These are phyloP conservation scores for Vitis hybrid DNA, from an alignment of 177 flowering plant species.

Conservation along the genomic window DNA sequence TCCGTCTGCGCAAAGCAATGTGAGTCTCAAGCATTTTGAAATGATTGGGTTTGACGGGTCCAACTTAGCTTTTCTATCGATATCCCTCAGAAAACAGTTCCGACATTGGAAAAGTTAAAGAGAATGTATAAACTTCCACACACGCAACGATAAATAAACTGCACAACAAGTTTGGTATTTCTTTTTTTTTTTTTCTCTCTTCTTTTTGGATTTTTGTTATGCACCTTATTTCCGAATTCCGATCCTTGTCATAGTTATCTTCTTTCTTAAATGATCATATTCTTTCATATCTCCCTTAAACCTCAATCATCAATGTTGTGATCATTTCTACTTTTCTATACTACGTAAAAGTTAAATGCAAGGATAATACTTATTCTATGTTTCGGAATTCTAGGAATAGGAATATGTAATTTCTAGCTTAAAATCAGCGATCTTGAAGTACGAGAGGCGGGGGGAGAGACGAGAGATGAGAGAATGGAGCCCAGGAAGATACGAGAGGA, in stretches of 20 bases:
- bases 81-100: neutral
- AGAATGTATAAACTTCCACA: slow-evolving; percentile 3
- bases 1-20: slow-evolving; percentile 29
- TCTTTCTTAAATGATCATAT: too few relatives aligned
- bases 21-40: slow-evolving; percentile 22
- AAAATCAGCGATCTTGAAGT: too few relatives aligned
- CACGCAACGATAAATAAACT: slow-evolving; percentile 3
- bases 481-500: slow-evolving; percentile 6
- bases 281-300: too few relatives aligned
- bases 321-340: too few relatives aligned
- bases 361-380: too few relatives aligned
- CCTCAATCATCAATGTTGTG: too few relatives aligned
- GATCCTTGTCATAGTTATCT: too few relatives aligned
- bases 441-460: too few relatives aligned
- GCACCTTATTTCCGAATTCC: neutral
- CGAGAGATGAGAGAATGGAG: neutral
- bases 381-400: too few relatives aligned
- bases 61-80: slow-evolving; percentile 32
- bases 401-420: too few relatives aligned
- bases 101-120: neutral
- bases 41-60: slow-evolving; percentile 56
- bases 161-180: slow-evolving; percentile 21
- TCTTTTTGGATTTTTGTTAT: neutral
- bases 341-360: too few relatives aligned
- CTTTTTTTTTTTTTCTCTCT: neutral